A percentile compares a stretch with the other conserved stretches of the same genome.
phyloP scores from a whole-genome alignment of 352 stramenopile species.

The Pythium dissotocum region DNA sequence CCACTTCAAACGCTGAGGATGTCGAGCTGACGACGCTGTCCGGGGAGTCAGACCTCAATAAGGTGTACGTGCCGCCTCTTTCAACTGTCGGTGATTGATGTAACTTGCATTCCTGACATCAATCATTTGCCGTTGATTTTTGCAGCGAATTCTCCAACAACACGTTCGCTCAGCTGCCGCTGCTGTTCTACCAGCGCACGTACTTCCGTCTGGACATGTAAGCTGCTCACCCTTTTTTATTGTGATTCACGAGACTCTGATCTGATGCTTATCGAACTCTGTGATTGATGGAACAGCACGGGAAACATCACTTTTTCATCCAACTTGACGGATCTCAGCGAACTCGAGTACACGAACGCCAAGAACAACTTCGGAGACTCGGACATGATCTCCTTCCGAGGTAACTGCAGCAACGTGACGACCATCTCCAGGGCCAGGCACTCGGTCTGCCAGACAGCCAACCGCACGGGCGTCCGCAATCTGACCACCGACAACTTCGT shows the following conservation, averaged over 20 bases:
- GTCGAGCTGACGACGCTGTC: not conserved
- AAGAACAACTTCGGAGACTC: conserved; percentile 4
- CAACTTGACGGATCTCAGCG: conserved; percentile 10
- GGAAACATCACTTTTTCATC: not conserved
- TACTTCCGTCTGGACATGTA: conserved; percentile 30
- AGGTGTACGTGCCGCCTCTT: conserved; percentile 14
- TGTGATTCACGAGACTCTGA: too few species aligned
- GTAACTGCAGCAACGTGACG: not conserved
- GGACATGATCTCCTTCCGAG: not conserved
- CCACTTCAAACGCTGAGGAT: not conserved
- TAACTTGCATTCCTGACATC: not conserved
- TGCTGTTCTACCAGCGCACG: conserved; percentile 34
- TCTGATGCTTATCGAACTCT: too few species aligned
- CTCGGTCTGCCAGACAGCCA: conserved; percentile 6
- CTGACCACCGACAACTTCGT: not conserved
- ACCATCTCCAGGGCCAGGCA: not conserved
- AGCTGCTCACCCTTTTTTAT: not conserved
- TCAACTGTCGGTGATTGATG: not conserved
- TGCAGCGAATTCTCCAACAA: conserved; percentile 29
- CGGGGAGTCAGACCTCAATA: conserved; percentile 1
- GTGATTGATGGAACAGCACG: not conserved
- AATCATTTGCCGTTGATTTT: not conserved
- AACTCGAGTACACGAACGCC: conserved; percentile 2
- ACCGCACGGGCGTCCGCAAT: not conserved
- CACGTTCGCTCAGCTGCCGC: conserved; percentile 30